Conservation (phyloP, 73 alveolate species). For the Tetrahymena malaccensis region DNA sequence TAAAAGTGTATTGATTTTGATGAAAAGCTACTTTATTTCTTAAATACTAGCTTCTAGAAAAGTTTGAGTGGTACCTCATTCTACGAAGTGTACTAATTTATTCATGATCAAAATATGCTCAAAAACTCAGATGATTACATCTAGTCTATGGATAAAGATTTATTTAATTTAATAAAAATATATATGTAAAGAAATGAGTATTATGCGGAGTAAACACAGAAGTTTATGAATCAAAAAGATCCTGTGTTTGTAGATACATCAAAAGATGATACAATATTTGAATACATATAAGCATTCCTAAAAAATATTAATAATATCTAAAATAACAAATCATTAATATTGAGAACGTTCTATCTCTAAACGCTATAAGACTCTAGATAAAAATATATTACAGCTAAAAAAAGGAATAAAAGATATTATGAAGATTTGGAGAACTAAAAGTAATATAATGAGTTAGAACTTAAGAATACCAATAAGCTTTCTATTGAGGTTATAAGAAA, state of each 20-base stretch:
- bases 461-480: background rate
- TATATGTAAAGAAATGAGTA: background rate
- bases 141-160: background rate
- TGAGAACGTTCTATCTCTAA: background rate
- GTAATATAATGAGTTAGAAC: background rate
- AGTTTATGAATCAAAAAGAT: background rate
- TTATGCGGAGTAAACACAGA: background rate
- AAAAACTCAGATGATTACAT: background rate
- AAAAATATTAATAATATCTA: background rate
- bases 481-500: background rate
- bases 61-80: background rate
- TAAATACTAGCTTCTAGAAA: background rate
- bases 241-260: background rate
- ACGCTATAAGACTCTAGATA: background rate
- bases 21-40: background rate
- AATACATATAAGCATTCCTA: background rate
- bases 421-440: background rate
- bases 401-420: background rate
- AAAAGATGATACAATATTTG: background rate
- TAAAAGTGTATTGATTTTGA: background rate
- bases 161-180: background rate
- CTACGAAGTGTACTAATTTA: background rate
- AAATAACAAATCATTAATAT: background rate
- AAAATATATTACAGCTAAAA: background rate
- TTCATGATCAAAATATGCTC: background rate